phyloP scores from a whole-genome alignment of 2,329 filamentous ascomycete species.

The Apiospora marii region DNA sequence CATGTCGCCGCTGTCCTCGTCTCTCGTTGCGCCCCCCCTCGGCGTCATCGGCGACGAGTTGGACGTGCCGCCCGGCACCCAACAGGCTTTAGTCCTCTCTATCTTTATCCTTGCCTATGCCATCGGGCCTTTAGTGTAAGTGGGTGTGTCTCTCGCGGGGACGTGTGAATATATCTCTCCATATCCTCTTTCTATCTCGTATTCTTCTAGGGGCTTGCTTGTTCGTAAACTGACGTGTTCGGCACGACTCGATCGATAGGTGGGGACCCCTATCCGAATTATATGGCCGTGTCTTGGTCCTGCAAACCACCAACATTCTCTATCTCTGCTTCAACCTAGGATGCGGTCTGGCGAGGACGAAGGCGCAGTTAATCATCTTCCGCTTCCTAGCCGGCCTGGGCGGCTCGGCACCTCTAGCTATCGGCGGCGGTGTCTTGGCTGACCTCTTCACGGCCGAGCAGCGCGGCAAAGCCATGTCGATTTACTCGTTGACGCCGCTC shows the following conservation, averaged over 20 bases:
- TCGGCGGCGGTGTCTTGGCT: constrained; percentile 42
- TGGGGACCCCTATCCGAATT: constrained; percentile 62
- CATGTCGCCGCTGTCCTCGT: constrained; percentile 66
- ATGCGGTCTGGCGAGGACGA: constrained; percentile 63
- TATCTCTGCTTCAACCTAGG: constrained; percentile 64
- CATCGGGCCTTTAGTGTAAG: constrained; percentile 56
- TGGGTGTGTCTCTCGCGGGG: not conserved
- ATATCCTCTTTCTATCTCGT: not conserved
- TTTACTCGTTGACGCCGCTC: constrained; percentile 70
- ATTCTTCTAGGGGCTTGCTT: not conserved
- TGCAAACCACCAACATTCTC: constrained; percentile 61
- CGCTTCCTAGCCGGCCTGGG: constrained; percentile 66
- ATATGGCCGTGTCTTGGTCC: constrained; percentile 61
- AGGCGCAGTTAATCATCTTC: constrained; percentile 62
- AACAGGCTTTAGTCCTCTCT: constrained; percentile 52
- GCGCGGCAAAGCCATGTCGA: constrained; percentile 67
- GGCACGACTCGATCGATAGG: constrained; percentile 25
- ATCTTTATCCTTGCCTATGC: constrained; percentile 64
- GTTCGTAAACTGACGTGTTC: constrained; percentile 5
- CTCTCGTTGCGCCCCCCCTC: constrained; percentile 63
- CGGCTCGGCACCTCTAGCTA: constrained; percentile 61
- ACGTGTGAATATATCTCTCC: not conserved
- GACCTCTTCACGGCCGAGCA: constrained; percentile 65
- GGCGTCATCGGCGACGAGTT: constrained; percentile 61
- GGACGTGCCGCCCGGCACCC: constrained; percentile 54